Percentiles rank a stretch among this genome's conserved stretches.
Evolutionary conservation across 192 early-diverging fungal genomes (phyloP).

Genomic region (Chytriomyces sp.): DNA sequence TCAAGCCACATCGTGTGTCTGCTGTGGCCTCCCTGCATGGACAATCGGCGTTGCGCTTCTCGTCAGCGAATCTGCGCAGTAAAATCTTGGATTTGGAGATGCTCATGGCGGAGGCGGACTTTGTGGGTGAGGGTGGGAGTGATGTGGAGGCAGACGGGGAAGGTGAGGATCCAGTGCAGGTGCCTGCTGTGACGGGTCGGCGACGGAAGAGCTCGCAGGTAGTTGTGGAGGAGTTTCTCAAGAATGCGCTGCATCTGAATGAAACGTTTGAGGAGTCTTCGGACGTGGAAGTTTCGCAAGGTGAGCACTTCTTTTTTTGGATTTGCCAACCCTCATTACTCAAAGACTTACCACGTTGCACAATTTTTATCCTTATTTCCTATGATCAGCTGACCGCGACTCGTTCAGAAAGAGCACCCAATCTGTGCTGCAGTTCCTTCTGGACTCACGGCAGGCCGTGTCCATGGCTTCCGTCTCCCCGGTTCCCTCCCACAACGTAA

Average conservation of each 20-base stretch:
- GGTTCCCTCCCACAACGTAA: not conserved
- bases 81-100: conserved; percentile 5
- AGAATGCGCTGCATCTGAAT: not conserved
- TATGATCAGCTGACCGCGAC: conserved; percentile 13
- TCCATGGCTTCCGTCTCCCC: conserved; percentile 14
- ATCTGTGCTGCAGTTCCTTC: conserved; percentile 26
- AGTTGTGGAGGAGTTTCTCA: conserved; percentile 7
- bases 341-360: not conserved
- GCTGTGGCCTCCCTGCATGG: too few relatives aligned
- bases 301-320: not conserved
- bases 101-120: conserved; percentile 12
- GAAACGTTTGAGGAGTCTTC: not conserved
- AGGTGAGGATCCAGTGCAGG: not conserved
- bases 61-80: conserved; percentile 4
- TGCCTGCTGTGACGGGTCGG: not conserved
- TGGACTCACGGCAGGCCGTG: conserved; percentile 16
- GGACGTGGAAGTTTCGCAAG: not conserved
- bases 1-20: not conserved
- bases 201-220: not conserved
- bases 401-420: conserved; percentile 23
- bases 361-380: too few relatives aligned
- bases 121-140: not conserved
- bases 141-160: too few relatives aligned
- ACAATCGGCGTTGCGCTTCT: conserved; percentile 2
- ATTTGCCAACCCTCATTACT: not conserved